Conservation (phyloP, 768 basidiomycete species). For the Xerocomellus amylosporus region DNA sequence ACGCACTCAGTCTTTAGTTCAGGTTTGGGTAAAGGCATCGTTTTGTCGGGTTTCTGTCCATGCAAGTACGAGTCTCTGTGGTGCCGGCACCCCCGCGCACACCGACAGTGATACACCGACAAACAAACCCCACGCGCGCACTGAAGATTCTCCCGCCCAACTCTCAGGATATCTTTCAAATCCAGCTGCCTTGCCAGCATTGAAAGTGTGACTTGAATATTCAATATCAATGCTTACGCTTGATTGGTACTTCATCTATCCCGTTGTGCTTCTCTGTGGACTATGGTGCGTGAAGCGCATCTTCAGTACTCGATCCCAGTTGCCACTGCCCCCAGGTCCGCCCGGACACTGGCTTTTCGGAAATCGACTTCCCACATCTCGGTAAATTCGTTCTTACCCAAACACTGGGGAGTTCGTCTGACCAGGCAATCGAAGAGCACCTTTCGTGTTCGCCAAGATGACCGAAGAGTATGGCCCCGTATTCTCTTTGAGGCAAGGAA, state of each 20-base stretch:
- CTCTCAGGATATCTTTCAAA: no score
- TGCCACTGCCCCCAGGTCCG: background rate
- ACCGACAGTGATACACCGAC: no score
- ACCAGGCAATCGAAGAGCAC: slow-evolving; percentile 1
- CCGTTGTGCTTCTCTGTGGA: background rate
- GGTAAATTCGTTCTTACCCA: background rate
- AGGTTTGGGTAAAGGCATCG: background rate
- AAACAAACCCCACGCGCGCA: no score
- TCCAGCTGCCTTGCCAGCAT: background rate
- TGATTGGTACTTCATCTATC: background rate
- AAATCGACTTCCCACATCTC: background rate
- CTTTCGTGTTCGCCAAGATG: slow-evolving; percentile 48
- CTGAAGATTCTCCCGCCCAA: no score
- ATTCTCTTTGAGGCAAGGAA: slow-evolving; percentile 51
- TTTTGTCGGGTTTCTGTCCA: background rate
- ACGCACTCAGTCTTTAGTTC: background rate
- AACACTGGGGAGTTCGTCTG: background rate
- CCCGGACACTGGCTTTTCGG: background rate
- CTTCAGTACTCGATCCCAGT: background rate
- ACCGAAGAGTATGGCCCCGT: slow-evolving; percentile 59
- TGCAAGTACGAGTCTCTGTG: no score
- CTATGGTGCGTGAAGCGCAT: background rate
- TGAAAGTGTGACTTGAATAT: background rate
- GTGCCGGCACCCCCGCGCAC: no score
- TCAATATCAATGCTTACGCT: background rate